Base-by-base conservation (phyloP, 1,139 yeast species). In the Pichia sp. region DNA sequence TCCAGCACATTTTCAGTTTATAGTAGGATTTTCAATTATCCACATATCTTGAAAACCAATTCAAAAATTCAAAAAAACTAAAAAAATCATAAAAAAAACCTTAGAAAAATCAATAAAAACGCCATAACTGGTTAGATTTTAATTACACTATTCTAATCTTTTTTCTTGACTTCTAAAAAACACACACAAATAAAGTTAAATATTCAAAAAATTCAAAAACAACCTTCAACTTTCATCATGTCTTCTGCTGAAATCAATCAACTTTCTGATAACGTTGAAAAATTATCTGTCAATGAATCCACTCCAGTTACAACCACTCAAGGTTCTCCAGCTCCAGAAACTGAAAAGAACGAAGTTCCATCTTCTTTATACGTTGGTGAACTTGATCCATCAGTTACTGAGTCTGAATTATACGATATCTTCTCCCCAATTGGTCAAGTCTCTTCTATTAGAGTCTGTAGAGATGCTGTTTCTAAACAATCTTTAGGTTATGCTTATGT, bases 401-500 rank as follows among this genome's bases (percentile, higher is more conserved):
- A 91, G 73, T 96, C 98, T 52, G 75, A 83, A 60, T 79, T 91
- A 62, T 91, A 85, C 64, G 98, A 91, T 71, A 73, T 89, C 60
- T 91, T 91, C 74, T 84, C 95, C 55, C 91, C 88, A 61, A 76
- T 91, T 59, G 98, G 98, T 54, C 91, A 88, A 61, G 97, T 91
- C 50, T 80, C 96, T 32, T 85, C 96, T 49, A 89, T 91, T 66
- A 88, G 97, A 72, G 96, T 91, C 52, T 91, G 99, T 74, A 91
- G 99, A 72, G 97, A 91, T 65, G 95, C 97, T 53, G 85, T 91
- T 55, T 79, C 97, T 65, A 86, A 91, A 74, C 88, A 89, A 63
- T 89, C 97, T 50, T 79, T 91, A 58, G 97, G 99, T 61, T 93
- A 91, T 68, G 98, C 97, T 60, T 91, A 91, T 71, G 96, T 93